phyloP scores from a whole-genome alignment of 2,329 filamentous ascomycete species.

The Scytalidium lignicola region DNA sequence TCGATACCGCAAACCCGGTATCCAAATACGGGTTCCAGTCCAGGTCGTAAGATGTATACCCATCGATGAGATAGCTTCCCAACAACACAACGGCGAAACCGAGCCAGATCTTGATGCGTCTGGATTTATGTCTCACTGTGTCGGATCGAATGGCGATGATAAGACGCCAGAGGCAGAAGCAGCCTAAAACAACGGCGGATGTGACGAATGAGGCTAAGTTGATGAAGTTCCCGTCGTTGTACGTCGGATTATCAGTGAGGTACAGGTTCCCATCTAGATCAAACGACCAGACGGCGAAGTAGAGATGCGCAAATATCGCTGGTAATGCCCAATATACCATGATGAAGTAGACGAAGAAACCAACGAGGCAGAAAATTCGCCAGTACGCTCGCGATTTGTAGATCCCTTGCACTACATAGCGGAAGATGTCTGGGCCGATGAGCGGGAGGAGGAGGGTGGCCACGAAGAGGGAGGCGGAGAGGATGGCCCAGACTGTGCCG shows the following conservation, averaged over 20 bases:
- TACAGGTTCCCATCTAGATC: not conserved
- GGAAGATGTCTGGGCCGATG: constrained; percentile 2
- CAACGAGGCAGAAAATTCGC: not conserved
- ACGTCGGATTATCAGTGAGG: not conserved
- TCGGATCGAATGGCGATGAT: not conserved
- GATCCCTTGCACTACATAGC: not conserved
- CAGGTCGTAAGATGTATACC: not conserved
- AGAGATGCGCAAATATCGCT: not conserved
- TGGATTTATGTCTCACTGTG: not conserved
- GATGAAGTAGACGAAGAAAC: not conserved
- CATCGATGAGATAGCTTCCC: not conserved
- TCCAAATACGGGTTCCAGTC: not conserved
- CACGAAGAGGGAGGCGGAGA: not conserved
- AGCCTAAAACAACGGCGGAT: not conserved
- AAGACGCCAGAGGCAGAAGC: not conserved
- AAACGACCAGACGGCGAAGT: not conserved
- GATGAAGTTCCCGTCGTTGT: not conserved
- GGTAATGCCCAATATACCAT: not conserved
- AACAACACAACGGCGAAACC: not conserved
- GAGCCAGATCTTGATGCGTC: not conserved
- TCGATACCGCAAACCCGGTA: not conserved
- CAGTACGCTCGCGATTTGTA: not conserved
- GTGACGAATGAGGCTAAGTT: not conserved
- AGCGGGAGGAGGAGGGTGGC: not conserved
- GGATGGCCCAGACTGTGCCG: not conserved